Evolutionary conservation across 495 filamentous ascomycete species (phyloP), one percentile per base, ranked within the genome.

Genomic region (Hypomontagnella submonticulosa): DNA sequence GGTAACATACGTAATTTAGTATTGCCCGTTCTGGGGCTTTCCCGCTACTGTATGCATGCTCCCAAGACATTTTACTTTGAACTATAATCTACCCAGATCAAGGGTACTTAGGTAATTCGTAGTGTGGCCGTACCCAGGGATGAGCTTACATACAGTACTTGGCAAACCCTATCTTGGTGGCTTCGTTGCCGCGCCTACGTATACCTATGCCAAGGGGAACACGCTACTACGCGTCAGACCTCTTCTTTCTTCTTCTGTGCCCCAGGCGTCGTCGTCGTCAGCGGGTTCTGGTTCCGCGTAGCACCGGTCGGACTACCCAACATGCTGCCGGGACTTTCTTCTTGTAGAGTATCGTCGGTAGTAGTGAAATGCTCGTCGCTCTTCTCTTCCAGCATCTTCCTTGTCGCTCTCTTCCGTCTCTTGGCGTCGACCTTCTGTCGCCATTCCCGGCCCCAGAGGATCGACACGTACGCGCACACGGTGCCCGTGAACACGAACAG

Each of bases 381-480:
- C 34, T 57, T 63, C 53, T 61, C 53, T 42, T 46, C 53, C 10
- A 53, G 38, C 9, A 51, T 61, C 53, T 57, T 61, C 48, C 51
- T 69, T 56, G 58, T 72, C 27, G 58, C 67, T 52, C 68, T 70
- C 63, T 66, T 70, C 40, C 57, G 78, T 71, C 77, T 79, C 49
- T 30, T 59, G 4, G 66, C 74, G 66, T 86, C 83, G 7, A 87
- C 73, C 8, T 48, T 57, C 4, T 84, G 79, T 8, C 86, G 71
- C 88, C 87, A 89, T 4, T 66, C 44, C 60, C 76, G 79, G 4
- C 87, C 88, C 69, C 81, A 83, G 8, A 79, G 58, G 42, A 85
- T 83, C 6, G 81, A 81, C 4, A 77, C 68, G 70, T 77, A 82
- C 1, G 80, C 78, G 32, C 74, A 80, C 7, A 76, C 55, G 0